Evolutionary conservation across 2,329 filamentous ascomycete species (phyloP), one percentile per base, ranked within the genome.

Genomic region (Cladophialophora psammophila): DNA sequence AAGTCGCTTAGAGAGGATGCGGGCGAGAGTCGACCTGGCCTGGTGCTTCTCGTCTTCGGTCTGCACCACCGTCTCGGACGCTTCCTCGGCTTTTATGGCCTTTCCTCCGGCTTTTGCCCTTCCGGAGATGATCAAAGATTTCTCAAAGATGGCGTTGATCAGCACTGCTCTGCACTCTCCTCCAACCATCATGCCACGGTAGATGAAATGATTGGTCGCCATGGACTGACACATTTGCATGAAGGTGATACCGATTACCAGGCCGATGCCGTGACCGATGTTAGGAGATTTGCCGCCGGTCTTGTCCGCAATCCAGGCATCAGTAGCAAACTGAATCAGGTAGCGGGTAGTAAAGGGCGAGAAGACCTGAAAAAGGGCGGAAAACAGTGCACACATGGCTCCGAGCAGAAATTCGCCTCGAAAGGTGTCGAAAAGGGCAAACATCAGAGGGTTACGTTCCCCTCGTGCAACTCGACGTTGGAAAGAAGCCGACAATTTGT

Each of bases 171-270:
- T 87, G 7, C 87, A 82, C 80, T 97, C 90, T 0, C 93, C 95
- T 69, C 94, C 95, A 45, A 96, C 88, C 80, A 96, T 89, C 91
- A 97, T 96, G 26, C 94, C 93, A 26, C 90, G 88, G 75, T 94
- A 98, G 75, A 98, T 90, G 80, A 96, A 97, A 75, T 98, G 94
- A 75, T 94, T 96, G 1, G 89, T 92, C 32, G 88, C 88, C 70
- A 96, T 75, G 76, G 91, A 94, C 78, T 96, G 92, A 10, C 90
- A 75, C 20, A 94, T 84, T 77, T 97, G 94, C 92, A 98, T 95
- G 50, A 85, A 78, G 0, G 91, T 93, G 64, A 98, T 90, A 8
- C 92, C 94, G 64, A 98, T 78, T 1, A 93, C 93, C 36, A 97
- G 82, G 0, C 94, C 94, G 64, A 98, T 82, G 26, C 94, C 95